Conservation (phyloP, 441 rosid genomes). For the Gossypium aridum region DNA sequence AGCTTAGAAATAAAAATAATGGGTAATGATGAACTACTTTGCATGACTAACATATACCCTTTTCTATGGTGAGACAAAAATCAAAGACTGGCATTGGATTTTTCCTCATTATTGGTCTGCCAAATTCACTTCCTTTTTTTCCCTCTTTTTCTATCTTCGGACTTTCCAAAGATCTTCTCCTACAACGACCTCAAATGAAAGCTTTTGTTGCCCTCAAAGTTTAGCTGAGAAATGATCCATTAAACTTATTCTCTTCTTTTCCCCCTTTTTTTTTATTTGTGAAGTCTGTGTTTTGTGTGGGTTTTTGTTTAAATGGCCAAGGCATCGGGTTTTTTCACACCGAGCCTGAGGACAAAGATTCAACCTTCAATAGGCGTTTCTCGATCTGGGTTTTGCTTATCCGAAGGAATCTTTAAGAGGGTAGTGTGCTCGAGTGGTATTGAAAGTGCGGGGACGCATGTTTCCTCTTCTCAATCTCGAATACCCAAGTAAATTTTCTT, state of each 20-base stretch:
- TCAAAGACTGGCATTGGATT: too few relatives aligned
- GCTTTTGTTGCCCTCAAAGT: too few relatives aligned
- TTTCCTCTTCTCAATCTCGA: slow-evolving; percentile 52
- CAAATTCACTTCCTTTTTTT: not conserved
- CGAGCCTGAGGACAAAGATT: slow-evolving; percentile 35
- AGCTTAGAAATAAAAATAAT: not conserved
- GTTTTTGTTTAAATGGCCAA: slow-evolving; percentile 49
- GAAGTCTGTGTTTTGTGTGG: not conserved
- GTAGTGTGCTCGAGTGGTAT: slow-evolving; percentile 46
- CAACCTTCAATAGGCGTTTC: slow-evolving; percentile 36
- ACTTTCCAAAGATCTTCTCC: slow-evolving; percentile 17
- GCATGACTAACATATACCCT: too few relatives aligned
- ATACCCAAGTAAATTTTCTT: slow-evolving; percentile 45
- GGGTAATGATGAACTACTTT: too few relatives aligned
- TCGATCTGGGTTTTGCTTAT: slow-evolving; percentile 62
- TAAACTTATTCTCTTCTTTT: not conserved
- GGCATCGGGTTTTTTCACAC: slow-evolving; percentile 61
- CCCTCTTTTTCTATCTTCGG: not conserved
- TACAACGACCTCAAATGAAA: too few relatives aligned
- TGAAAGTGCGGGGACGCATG: slow-evolving; percentile 39
- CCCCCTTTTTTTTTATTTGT: not conserved
- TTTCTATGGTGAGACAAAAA: too few relatives aligned
- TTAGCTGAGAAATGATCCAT: too few relatives aligned
- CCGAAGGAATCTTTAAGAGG: slow-evolving; percentile 33
- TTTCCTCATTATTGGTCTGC: not conserved